Percentiles rank a stretch among this genome's conserved stretches.
Conservation (phyloP, 2,329 filamentous ascomycete genomes). For the Dryadomyces quercivorus region DNA sequence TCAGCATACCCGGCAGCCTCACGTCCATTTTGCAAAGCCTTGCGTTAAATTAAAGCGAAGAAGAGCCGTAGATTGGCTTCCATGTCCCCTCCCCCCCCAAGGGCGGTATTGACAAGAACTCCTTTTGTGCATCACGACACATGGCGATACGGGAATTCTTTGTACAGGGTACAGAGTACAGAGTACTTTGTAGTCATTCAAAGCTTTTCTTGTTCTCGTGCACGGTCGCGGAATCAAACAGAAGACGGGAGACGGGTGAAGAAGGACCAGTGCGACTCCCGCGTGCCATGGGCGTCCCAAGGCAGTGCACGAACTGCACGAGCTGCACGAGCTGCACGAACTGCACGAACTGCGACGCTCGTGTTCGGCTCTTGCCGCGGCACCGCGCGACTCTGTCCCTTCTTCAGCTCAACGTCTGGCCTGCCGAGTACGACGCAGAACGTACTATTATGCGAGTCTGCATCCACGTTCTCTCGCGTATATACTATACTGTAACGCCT, state of each 20-base stretch:
- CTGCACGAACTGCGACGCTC: neutral
- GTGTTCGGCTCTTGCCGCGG: neutral
- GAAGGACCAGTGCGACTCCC: too few species aligned
- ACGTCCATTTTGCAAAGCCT: neutral
- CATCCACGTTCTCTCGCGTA: neutral
- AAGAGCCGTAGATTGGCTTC: constrained; percentile 6
- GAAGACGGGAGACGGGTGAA: too few species aligned
- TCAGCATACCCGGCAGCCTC: neutral
- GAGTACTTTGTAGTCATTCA: too few species aligned
- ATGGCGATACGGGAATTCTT: too few species aligned
- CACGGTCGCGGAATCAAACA: too few species aligned
- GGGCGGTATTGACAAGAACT: too few species aligned
- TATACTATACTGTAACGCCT: too few species aligned
- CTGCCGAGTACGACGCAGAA: neutral
- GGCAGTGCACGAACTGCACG: too few species aligned
- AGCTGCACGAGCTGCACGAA: neutral
- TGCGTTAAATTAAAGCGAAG: constrained; percentile 12
- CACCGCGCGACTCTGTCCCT: neutral
- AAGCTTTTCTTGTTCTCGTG: too few species aligned
- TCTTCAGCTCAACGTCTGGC: neutral
- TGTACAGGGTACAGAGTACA: too few species aligned
- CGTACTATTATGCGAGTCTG: neutral
- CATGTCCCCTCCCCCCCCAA: neutral
- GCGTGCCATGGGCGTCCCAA: too few species aligned
- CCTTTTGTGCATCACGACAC: too few species aligned